phyloP scores from a whole-genome alignment of 2,329 filamentous ascomycete species.

The Canariomyces notabilis region DNA sequence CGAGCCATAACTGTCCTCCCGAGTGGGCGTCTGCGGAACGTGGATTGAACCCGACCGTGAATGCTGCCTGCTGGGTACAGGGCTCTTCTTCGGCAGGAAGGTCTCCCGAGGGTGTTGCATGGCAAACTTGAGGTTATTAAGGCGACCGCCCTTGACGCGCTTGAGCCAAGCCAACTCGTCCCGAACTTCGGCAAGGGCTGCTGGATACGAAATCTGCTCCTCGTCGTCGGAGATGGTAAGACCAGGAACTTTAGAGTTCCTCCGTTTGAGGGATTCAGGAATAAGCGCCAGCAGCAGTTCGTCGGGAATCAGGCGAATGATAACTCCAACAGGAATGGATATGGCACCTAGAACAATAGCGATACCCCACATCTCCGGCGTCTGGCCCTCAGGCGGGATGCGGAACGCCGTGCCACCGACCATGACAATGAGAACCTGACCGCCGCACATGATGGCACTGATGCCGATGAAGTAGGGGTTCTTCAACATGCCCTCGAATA shows the following conservation, averaged over 20 bases:
- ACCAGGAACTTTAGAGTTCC: constrained; percentile 43
- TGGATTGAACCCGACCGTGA: constrained; percentile 59
- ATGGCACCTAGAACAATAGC: constrained; percentile 77
- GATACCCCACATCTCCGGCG: constrained; percentile 77
- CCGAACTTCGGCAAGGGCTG: constrained; percentile 67
- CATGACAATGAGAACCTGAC: constrained; percentile 85
- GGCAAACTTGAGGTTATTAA: constrained; percentile 76
- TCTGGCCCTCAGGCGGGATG: constrained; percentile 57
- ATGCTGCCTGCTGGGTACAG: constrained; percentile 58
- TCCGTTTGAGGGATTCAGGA: constrained; percentile 48
- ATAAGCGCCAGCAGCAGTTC: constrained; percentile 51
- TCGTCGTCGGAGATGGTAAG: constrained; percentile 63
- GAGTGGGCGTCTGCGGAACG: constrained; percentile 57
- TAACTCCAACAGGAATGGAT: constrained; percentile 78
- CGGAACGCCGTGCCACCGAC: constrained; percentile 78
- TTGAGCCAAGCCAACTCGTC: constrained; percentile 78
- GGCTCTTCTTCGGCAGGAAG: constrained; percentile 57
- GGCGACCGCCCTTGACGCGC: constrained; percentile 72
- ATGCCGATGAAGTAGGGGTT: constrained; percentile 91
- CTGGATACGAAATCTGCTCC: constrained; percentile 59
- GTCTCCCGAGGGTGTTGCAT: constrained; percentile 70
- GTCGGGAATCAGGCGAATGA: constrained; percentile 81
- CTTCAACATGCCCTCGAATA: constrained; percentile 78
- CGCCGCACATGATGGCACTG: constrained; percentile 79
- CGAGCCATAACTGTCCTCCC: constrained; percentile 46